Percentiles rank a stretch among this genome's conserved stretches.
Evolutionary conservation across 768 basidiomycete genomes (phyloP).

Genomic region (Tephrocybe sp.): DNA sequence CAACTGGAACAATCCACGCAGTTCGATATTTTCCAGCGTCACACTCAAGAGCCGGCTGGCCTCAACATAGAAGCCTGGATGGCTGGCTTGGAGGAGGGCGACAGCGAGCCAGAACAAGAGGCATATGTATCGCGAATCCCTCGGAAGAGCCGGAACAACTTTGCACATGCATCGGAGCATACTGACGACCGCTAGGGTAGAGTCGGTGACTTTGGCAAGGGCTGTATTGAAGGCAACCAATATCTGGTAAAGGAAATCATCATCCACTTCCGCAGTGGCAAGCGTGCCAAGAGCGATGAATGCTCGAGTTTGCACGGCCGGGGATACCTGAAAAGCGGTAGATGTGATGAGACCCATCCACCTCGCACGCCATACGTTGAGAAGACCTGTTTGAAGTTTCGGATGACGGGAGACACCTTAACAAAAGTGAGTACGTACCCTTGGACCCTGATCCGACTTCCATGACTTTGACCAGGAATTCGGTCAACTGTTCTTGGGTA

Average conservation of each 20-base stretch:
- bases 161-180: conserved; percentile 87
- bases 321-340: conserved; percentile 86
- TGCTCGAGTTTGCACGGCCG: conserved; percentile 83
- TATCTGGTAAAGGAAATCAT: conserved; percentile 91
- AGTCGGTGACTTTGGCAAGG: conserved; percentile 62
- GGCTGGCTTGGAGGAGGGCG: conserved; percentile 75
- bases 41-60: conserved; percentile 65
- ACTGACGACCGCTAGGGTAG: conserved; percentile 69
- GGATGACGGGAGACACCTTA: background rate
- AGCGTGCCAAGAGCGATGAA: conserved; percentile 83
- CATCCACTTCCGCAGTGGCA: conserved; percentile 83
- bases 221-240: conserved; percentile 82
- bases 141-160: conserved; percentile 66
- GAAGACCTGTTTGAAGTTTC: conserved; percentile 44
- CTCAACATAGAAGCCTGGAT: conserved; percentile 66
- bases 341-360: conserved; percentile 91
- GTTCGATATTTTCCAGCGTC: conserved; percentile 62
- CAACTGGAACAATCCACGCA: conserved; percentile 55
- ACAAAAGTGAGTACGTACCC: conserved; percentile 44
- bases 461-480: conserved; percentile 61
- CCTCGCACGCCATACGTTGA: conserved; percentile 88
- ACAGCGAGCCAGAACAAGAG: conserved; percentile 88
- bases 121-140: conserved; percentile 68
- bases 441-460: conserved; percentile 62
- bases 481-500: conserved; percentile 60